Evolutionary conservation across 179 eudicot genomes (phyloP), one percentile per base, ranked within the genome.

Genomic region (Gypsophila paniculata): DNA sequence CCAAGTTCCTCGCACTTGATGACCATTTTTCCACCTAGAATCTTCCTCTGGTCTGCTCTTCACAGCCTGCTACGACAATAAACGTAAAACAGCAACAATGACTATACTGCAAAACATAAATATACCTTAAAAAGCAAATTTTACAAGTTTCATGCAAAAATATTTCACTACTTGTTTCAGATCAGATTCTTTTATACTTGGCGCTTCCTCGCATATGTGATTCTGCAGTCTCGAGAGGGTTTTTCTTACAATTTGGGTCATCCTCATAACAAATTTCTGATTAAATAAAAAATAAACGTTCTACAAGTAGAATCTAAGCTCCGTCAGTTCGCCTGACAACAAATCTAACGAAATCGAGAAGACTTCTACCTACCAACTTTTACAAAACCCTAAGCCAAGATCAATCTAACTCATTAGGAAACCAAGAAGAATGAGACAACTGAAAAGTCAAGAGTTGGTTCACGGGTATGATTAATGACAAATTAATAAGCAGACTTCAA

Each of bases 1-100:
- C 65, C 84, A 75, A 67, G 48, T n/a, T 17, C 84, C 84, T 71
- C 77, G 76, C 54, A 68, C 78, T 76, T 81, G 84, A 71, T 73
- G 76, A 65, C 74, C 77, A 69, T 64, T 58, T 67, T 71, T 81
- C 76, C 84, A 76, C 74, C 77, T 73, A 69, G 64, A 65, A 55
- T 78, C 84, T 74, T 78, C 84, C 23, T 61, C 73, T 65, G 72
- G 61, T 63, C 76, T 74, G 51, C 75, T 70, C 58, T 77, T 80
- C 75, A 72, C 69, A 72, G 3, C 74, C 86, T 83, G 86, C 74
- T 54, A 58, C 61, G 22, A 17, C 14, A 42, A 66, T 58, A 58
- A 72, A 8, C 25, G 29, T 21, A 58, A 59, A 38, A 25, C 17
- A 42, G 34, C 53, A 55, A 12, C 17, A 6, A 26, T 19, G 66